phyloP scores from a whole-genome alignment of 176 grass and related monocot species.

The Cymbopogon citratus region DNA sequence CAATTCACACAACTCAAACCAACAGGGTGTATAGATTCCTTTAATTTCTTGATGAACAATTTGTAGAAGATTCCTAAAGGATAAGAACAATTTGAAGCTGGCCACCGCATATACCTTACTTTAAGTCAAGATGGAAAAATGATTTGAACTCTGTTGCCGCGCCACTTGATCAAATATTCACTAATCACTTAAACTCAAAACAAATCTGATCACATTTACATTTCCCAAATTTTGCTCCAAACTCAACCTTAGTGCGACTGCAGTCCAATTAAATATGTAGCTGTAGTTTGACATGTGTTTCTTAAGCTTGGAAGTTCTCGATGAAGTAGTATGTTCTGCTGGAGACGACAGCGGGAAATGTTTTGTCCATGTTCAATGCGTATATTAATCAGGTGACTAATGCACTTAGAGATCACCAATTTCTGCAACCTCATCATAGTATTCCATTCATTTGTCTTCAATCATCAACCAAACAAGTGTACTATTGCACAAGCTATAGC shows the following conservation, averaged over 20 bases:
- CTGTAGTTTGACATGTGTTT: too few species aligned
- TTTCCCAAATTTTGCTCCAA: too few species aligned
- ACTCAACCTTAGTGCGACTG: too few species aligned
- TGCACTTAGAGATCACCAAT: neutral
- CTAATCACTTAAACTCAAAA: too few species aligned
- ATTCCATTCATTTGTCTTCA: neutral
- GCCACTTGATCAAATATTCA: too few species aligned
- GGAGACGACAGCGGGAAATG: neutral
- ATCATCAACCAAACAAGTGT: neutral
- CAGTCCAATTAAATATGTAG: too few species aligned
- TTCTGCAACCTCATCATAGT: neutral
- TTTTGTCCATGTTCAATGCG: neutral
- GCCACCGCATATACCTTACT: too few species aligned
- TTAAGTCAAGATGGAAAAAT: too few species aligned
- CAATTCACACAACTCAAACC: neutral
- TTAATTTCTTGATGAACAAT: neutral
- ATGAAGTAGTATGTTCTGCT: neutral
- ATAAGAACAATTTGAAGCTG: too few species aligned
- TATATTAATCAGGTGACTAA: neutral
- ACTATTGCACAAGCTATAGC: neutral
- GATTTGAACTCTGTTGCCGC: too few species aligned
- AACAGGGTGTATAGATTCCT: neutral
- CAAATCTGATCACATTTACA: too few species aligned
- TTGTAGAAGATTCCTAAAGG: neutral
- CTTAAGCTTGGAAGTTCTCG: neutral